Conservation (phyloP, 345 rosid genomes). For the Combretum micranthum region DNA sequence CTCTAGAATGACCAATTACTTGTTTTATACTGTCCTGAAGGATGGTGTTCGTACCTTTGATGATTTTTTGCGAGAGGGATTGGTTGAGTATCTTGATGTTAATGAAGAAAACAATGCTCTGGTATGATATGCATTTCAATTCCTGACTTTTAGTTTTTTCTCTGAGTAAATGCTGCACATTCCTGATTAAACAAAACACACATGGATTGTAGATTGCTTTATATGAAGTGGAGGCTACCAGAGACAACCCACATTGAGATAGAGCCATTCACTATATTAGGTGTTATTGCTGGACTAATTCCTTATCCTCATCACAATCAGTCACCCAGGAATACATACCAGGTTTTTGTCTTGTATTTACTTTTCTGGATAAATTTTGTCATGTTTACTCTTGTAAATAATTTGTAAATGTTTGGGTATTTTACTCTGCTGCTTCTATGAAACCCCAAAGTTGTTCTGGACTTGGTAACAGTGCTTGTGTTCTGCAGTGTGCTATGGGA, state of each 20-base stretch:
- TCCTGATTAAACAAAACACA: slow-evolving; percentile 10
- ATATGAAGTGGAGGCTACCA: slow-evolving; percentile 71
- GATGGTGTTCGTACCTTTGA: slow-evolving; percentile 83
- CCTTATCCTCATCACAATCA: slow-evolving; percentile 99
- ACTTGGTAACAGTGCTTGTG: not conserved
- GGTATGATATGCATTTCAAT: slow-evolving; percentile 36
- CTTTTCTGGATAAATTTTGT: no score
- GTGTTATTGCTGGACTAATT: slow-evolving; percentile 91
- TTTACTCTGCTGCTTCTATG: no score
- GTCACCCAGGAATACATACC: slow-evolving; percentile 96
- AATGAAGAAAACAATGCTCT: slow-evolving; percentile 95
- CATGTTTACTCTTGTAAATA: no score
- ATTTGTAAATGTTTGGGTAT: no score
- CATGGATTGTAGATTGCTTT: slow-evolving; percentile 66
- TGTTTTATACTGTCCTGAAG: slow-evolving; percentile 18
- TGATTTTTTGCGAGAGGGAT: slow-evolving; percentile 85
- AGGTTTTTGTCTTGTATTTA: slow-evolving; percentile 36
- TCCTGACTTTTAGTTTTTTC: not conserved
- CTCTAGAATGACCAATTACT: no score
- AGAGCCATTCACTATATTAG: slow-evolving; percentile 94
- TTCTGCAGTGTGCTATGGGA: slow-evolving; percentile 91
- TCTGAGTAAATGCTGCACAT: slow-evolving; percentile 4
- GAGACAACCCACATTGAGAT: slow-evolving; percentile 91
- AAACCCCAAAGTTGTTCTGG: no score
- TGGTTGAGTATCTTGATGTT: slow-evolving; percentile 93